These are phyloP conservation scores for Pascua sp. DNA, from an alignment of 1,284 basidiomycete genomes.

Conservation along the genomic window DNA sequence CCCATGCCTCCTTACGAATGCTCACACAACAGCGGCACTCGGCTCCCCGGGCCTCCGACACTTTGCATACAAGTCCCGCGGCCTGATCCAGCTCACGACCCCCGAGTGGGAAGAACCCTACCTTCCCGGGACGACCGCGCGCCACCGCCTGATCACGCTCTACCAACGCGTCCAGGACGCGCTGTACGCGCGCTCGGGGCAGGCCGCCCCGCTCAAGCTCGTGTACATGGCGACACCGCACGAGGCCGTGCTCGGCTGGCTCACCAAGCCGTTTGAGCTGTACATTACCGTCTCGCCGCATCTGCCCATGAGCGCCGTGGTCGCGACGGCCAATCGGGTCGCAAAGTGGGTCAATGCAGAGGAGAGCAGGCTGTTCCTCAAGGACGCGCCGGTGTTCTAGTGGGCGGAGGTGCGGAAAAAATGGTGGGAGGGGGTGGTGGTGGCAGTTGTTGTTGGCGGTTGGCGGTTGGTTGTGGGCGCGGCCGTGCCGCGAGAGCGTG, in stretches of 20 bases:
- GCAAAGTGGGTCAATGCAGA: conserved; percentile 86
- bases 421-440: too few relatives aligned
- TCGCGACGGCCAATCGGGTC: conserved; percentile 81
- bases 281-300: conserved; percentile 79
- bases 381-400: conserved; percentile 81
- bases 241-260: conserved; percentile 77
- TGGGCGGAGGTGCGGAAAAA: background rate
- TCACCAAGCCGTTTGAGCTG: conserved; percentile 87
- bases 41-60: conserved; percentile 84
- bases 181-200: conserved; percentile 79
- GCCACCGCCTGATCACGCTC: conserved; percentile 61
- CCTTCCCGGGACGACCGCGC: conserved; percentile 50
- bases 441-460: too few relatives aligned
- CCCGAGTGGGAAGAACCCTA: conserved; percentile 82
- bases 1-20: background rate
- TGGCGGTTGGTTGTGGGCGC: too few relatives aligned
- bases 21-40: conserved; percentile 54
- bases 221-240: conserved; percentile 77
- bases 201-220: conserved; percentile 70
- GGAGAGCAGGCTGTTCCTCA: conserved; percentile 74
- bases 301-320: conserved; percentile 77
- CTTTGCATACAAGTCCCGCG: conserved; percentile 88
- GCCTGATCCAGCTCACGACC: conserved; percentile 80
- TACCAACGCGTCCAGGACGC: conserved; percentile 81
- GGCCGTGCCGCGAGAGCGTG: too few relatives aligned